Evolutionary conservation across 768 basidiomycete species (phyloP).

Genomic region (Chlorophyllum brunneum): DNA sequence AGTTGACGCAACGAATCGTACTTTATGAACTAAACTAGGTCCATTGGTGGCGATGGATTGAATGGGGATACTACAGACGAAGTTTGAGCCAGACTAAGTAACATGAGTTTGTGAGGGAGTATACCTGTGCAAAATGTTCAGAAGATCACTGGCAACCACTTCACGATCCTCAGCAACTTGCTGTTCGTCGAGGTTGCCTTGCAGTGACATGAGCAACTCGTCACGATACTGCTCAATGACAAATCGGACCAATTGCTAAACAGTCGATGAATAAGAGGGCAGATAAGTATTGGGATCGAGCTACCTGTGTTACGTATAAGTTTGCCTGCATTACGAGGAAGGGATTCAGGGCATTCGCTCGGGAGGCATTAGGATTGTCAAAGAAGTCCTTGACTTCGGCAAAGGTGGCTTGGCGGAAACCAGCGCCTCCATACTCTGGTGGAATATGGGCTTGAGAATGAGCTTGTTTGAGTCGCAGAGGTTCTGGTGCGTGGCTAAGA

Average conservation of each 20-base stretch:
- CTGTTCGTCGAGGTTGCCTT: slow-evolving; percentile 59
- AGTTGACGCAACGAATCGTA: slow-evolving; percentile 90
- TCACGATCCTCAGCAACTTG: slow-evolving; percentile 73
- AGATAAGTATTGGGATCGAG: not conserved
- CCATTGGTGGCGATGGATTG: slow-evolving; percentile 90
- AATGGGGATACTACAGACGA: slow-evolving; percentile 69
- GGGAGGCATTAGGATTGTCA: slow-evolving; percentile 83
- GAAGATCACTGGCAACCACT: slow-evolving; percentile 80
- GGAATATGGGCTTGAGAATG: slow-evolving; percentile 46
- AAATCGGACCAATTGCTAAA: slow-evolving; percentile 88
- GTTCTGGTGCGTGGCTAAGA: slow-evolving; percentile 72
- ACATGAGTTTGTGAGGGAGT: slow-evolving; percentile 12
- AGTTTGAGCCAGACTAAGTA: slow-evolving; percentile 11
- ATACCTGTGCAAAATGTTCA: slow-evolving; percentile 81
- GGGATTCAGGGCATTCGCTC: slow-evolving; percentile 82
- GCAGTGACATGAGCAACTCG: slow-evolving; percentile 69
- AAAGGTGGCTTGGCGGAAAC: slow-evolving; percentile 80
- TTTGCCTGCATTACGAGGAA: slow-evolving; percentile 93
- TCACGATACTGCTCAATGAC: slow-evolving; percentile 92
- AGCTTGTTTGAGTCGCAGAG: slow-evolving; percentile 62
- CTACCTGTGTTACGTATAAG: slow-evolving; percentile 86
- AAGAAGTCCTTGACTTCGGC: slow-evolving; percentile 90
- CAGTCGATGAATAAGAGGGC: slow-evolving; percentile 3
- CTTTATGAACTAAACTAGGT: slow-evolving; percentile 85
- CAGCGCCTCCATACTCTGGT: slow-evolving; percentile 62